A percentile compares a stretch with the other conserved stretches of the same genome.
These are phyloP conservation scores for Tetrapisispora arboricola DNA, from an alignment of 805 yeast genomes.

Conservation along the genomic window DNA sequence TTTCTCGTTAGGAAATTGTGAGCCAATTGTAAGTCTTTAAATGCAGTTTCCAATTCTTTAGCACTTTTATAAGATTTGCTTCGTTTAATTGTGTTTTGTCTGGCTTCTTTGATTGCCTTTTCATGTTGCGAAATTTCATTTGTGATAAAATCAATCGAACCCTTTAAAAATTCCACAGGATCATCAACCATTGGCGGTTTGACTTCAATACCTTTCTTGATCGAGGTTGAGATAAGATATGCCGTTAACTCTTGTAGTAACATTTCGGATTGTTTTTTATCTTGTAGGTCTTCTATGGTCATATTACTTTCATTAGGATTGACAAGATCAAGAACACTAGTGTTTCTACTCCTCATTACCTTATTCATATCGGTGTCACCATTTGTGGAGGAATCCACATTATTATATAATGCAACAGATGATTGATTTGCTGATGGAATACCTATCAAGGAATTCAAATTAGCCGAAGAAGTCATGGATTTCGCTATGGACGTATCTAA, in stretches of 20 bases:
- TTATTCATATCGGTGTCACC: background rate
- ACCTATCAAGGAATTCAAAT: background rate
- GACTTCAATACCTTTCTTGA: constrained; percentile 22
- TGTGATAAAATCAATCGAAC: constrained; percentile 20
- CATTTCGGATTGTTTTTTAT: constrained; percentile 3
- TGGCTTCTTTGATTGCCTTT: background rate
- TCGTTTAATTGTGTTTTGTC: constrained; percentile 3
- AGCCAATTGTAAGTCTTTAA: constrained; percentile 60
- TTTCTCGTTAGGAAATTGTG: constrained; percentile 60
- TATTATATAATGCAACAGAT: background rate
- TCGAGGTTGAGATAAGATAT: constrained; percentile 22
- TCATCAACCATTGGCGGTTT: constrained; percentile 16
- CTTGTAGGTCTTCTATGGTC: constrained; percentile 1
- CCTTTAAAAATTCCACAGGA: constrained; percentile 21
- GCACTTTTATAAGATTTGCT: constrained; percentile 4
- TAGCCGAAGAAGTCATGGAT: background rate
- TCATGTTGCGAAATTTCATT: constrained; percentile 1
- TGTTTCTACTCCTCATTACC: constrained; percentile 2
- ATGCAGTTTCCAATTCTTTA: constrained; percentile 37
- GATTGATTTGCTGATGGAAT: background rate
- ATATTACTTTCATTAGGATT: background rate
- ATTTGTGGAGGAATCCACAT: background rate
- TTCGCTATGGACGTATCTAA: constrained; percentile 9
- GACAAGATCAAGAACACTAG: constrained; percentile 1
- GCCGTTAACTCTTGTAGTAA: constrained; percentile 23